Base-by-base conservation (phyloP, 768 basidiomycete genomes). In the Lactifluus rugatus region DNA sequence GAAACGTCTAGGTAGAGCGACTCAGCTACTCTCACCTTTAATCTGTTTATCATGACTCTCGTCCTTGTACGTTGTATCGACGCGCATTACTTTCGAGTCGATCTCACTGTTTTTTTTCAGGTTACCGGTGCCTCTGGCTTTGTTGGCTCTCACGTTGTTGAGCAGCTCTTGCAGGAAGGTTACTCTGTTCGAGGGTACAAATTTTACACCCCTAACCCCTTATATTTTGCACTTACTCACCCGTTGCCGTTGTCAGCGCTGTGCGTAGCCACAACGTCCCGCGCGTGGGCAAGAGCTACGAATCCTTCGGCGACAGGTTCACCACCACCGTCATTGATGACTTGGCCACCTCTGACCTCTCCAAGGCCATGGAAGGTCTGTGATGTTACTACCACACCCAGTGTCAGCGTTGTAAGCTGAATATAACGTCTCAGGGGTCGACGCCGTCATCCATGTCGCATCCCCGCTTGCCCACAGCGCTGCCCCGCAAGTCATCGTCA, bases 101-200 rank as follows among this genome's bases (percentile, higher is more conserved):
- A 14, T 28, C 59, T 60, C n/a, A 60, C 48, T 6, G 1, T 14
- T n/a, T 11, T 1, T 19, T 37, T 11, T 25, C 31, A 77, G 74
- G 73, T 77, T 16, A 78, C 76, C 28, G 77, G 78, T 26, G 73
- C 72, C 17, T 74, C 76, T 23, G 75, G 77, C 21, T 78, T 66
- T 46, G 25, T 66, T 28, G 68, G 67, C 10, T 56, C 64, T 1
- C 63, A 67, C 39, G 58, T 70, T 19, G 54, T 65, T 17, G 34
- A 58, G 31, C 68, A 75, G 44, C 70, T 80, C 5, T 64, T 80
- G 21, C 64, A 74, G n/a, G 66, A 68, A 19, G 81, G 81, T 1
- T 79, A 77, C 63, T 71, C 68, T 8, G 81, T 83, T 41, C 70
- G 76, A 62, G 81, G 76, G 75, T 70, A 45, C n/a, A 63, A 28